Percentiles rank a stretch among this genome's conserved stretches.
These are phyloP conservation scores for Helotiales sp. DNA, from an alignment of 2,329 filamentous ascomycete species.

Conservation along the genomic window DNA sequence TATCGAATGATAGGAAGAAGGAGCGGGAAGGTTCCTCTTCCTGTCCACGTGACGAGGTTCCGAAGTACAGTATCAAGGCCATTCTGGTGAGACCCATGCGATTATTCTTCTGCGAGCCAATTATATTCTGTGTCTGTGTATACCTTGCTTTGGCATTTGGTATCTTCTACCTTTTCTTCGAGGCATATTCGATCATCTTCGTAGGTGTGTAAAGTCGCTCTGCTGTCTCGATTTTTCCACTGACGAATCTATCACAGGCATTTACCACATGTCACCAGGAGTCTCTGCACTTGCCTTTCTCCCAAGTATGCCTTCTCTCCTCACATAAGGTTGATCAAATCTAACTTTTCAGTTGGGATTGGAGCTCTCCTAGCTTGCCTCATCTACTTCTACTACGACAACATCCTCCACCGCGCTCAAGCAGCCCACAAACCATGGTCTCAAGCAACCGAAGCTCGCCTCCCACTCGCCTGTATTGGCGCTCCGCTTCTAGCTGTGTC, in stretches of 20 bases:
- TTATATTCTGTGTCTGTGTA: conserved; percentile 76
- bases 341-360: conserved; percentile 54
- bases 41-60: no score
- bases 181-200: conserved; percentile 63
- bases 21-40: neutral
- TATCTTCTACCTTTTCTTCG: conserved; percentile 48
- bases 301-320: conserved; percentile 41
- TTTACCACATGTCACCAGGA: conserved; percentile 73
- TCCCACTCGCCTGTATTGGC: conserved; percentile 71
- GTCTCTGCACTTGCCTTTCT: conserved; percentile 83
- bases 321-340: neutral
- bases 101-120: conserved; percentile 76
- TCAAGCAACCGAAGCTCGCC: conserved; percentile 62
- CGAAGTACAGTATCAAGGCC: neutral
- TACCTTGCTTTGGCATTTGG: conserved; percentile 84
- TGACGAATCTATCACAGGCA: no score
- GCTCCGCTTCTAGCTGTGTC: conserved; percentile 61
- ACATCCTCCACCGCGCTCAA: conserved; percentile 53
- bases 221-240: no score
- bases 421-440: conserved; percentile 55
- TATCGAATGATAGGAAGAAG: neutral
- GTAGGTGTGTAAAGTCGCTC: neutral
- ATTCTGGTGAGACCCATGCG: neutral
- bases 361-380: conserved; percentile 60
- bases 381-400: conserved; percentile 67